Evolutionary conservation across 2,329 filamentous ascomycete genomes (phyloP).

Genomic region (Harringtonia lauricola): DNA sequence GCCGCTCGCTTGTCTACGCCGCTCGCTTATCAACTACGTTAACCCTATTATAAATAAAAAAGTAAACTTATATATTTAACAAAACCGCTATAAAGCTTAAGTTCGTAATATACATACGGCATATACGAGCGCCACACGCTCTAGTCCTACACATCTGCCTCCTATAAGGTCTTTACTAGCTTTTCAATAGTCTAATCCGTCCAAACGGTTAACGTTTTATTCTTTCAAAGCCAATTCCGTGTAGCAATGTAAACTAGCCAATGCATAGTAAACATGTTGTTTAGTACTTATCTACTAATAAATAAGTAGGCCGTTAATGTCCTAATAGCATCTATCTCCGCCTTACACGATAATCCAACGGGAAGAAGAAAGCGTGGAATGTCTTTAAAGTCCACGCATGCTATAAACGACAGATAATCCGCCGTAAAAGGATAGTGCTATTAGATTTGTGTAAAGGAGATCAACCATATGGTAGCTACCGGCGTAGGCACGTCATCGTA

Average conservation of each 20-base stretch:
- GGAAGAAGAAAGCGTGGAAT: no score
- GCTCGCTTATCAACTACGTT: no score
- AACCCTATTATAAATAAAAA: no score
- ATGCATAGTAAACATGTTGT: no score
- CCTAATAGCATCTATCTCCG: slow-evolving; percentile 14
- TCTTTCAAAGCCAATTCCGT: slow-evolving; percentile 16
- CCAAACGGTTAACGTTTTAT: neutral
- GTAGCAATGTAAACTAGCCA: slow-evolving; percentile 20
- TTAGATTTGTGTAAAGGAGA: neutral
- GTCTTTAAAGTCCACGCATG: neutral
- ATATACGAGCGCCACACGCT: no score
- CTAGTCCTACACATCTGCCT: no score
- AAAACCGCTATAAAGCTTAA: no score
- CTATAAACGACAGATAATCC: neutral
- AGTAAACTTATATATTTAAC: neutral
- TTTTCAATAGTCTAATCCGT: slow-evolving; percentile 2
- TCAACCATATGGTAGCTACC: slow-evolving; percentile 2
- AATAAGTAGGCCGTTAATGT: no score
- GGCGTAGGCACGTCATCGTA: slow-evolving; percentile 5
- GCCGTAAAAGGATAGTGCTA: neutral
- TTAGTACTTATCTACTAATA: no score
- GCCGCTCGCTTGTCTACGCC: no score
- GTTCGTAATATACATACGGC: no score
- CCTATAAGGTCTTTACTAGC: slow-evolving; percentile 7
- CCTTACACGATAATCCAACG: slow-evolving; percentile 8